Conservation (phyloP, 1,284 basidiomycete species). For the Jaminaea rosea region DNA sequence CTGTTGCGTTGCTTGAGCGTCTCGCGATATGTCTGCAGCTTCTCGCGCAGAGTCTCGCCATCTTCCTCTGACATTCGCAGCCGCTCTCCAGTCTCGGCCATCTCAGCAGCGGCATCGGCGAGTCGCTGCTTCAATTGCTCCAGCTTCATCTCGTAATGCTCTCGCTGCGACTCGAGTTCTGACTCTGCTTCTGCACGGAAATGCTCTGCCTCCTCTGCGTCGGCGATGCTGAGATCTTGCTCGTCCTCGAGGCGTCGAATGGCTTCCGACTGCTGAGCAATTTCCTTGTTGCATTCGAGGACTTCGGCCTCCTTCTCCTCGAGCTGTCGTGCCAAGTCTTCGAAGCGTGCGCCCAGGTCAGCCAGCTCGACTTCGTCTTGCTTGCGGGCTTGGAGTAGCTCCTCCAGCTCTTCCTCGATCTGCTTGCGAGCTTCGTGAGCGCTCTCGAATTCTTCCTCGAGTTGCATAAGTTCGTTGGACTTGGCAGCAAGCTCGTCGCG, state of each 20-base stretch:
- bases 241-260: not conserved
- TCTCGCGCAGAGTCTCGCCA: not conserved
- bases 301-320: not conserved
- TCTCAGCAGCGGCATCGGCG: slow-evolving; percentile 11
- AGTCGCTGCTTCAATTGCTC: slow-evolving; percentile 10
- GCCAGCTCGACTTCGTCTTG: slow-evolving; percentile 41
- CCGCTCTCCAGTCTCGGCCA: slow-evolving; percentile 14
- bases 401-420: slow-evolving; percentile 41
- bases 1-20: slow-evolving; percentile 13
- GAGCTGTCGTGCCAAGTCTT: not conserved
- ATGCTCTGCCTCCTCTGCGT: slow-evolving; percentile 1
- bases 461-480: slow-evolving; percentile 12
- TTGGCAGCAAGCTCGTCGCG: not conserved
- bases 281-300: not conserved
- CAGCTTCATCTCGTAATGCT: not conserved
- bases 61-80: slow-evolving; percentile 2
- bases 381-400: slow-evolving; percentile 20
- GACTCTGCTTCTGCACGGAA: slow-evolving; percentile 17
- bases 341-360: slow-evolving; percentile 4
- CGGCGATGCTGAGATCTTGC: not conserved
- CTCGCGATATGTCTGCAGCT: not conserved
- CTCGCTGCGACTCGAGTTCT: not conserved
- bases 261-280: not conserved
- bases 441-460: slow-evolving; percentile 41
- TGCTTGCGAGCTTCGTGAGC: slow-evolving; percentile 46